These are phyloP conservation scores for Vitis cinerea DNA, from an alignment of 164 flowering plant species.

Conservation along the genomic window DNA sequence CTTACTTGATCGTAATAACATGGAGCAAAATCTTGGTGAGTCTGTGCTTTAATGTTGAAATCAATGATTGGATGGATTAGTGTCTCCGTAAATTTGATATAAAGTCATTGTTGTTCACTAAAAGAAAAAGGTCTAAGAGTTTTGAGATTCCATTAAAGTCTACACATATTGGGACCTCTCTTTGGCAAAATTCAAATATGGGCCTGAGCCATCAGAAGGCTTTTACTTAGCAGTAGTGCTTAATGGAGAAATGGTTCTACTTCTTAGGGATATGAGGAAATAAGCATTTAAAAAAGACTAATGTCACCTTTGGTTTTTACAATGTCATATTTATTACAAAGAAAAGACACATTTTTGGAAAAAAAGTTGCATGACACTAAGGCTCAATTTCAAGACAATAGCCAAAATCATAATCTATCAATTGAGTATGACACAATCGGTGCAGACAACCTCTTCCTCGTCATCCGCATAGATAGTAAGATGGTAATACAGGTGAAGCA, in stretches of 20 bases:
- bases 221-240: conserved; percentile 6
- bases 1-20: too few relatives aligned
- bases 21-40: too few relatives aligned
- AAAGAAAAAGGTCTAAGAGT: neutral
- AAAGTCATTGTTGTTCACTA: neutral
- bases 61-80: neutral
- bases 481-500: conserved; percentile 1
- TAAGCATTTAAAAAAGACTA: conserved; percentile 6
- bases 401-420: neutral
- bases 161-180: too few relatives aligned
- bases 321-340: neutral
- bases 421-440: neutral
- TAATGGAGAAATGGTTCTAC: neutral
- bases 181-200: conserved; percentile 3
- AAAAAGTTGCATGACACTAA: neutral
- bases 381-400: neutral
- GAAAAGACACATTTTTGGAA: conserved; percentile 5
- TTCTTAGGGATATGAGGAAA: conserved; percentile 7
- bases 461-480: conserved; percentile 2
- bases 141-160: neutral
- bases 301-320: neutral
- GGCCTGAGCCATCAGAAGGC: conserved; percentile 1
- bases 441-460: neutral
- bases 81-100: conserved; percentile 4
- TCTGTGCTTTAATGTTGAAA: too few relatives aligned